phyloP scores from a whole-genome alignment of 768 basidiomycete genomes.

The Lyophyllum semitale region DNA sequence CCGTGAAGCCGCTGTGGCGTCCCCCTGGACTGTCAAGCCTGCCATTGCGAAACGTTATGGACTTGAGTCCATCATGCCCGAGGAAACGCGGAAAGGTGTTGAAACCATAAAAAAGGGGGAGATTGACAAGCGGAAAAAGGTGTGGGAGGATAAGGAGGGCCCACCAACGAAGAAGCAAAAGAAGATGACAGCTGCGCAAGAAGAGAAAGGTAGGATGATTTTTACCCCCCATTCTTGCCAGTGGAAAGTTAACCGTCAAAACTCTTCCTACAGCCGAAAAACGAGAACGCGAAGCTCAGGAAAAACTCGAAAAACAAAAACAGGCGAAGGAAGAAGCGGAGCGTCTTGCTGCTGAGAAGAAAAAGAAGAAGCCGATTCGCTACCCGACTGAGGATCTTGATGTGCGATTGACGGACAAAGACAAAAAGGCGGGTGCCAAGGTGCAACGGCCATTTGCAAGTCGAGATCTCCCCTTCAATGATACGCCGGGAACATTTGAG shows the following conservation, averaged over 20 bases:
- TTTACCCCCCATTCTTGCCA: constrained; percentile 7
- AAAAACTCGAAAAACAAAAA: constrained; percentile 67
- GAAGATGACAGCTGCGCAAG: constrained; percentile 71
- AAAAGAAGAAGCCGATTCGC: constrained; percentile 87
- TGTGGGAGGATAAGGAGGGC: constrained; percentile 86
- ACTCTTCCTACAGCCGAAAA: constrained; percentile 49
- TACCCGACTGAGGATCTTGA: constrained; percentile 95
- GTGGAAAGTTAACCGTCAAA: constrained; percentile 22
- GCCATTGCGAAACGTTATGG: constrained; percentile 83
- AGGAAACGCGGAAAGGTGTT: constrained; percentile 77
- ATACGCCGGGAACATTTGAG: constrained; percentile 69
- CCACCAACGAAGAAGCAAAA: constrained; percentile 82
- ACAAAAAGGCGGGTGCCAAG: constrained; percentile 77
- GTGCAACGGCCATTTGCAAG: constrained; percentile 69
- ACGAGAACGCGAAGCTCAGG: constrained; percentile 68
- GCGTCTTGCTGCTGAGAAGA: constrained; percentile 72
- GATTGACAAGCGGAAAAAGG: constrained; percentile 91
- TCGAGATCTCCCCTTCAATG: constrained; percentile 69
- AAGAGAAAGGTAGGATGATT: constrained; percentile 62
- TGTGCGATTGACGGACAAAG: constrained; percentile 76
- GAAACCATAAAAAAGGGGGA: constrained; percentile 83
- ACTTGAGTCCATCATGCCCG: constrained; percentile 84
- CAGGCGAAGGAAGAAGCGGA: constrained; percentile 72
- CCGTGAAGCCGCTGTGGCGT: constrained; percentile 88
- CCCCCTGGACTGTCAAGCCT: constrained; percentile 94